Percentiles rank a stretch among this genome's conserved stretches.
phyloP scores from a whole-genome alignment of 2,329 filamentous ascomycete genomes.

The Monosporascus sp. region DNA sequence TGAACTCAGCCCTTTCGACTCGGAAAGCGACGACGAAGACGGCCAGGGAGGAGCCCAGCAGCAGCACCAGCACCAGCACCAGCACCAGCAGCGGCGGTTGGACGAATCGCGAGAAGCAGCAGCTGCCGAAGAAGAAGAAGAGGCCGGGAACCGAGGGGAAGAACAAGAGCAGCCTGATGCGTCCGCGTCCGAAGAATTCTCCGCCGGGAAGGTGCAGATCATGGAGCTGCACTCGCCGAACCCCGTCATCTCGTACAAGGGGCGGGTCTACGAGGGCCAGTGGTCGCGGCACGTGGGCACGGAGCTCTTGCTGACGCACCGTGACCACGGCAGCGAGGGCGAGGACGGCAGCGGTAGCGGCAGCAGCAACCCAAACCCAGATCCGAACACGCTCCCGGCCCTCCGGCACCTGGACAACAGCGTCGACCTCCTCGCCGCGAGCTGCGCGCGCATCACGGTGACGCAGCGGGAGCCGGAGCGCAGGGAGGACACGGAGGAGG shows the following conservation, averaged over 20 bases:
- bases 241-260: slow-evolving; percentile 75
- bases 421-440: slow-evolving; percentile 68
- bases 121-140: not conserved
- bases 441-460: slow-evolving; percentile 64
- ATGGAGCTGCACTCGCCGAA: slow-evolving; percentile 73
- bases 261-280: slow-evolving; percentile 69
- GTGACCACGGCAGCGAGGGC: slow-evolving; percentile 26
- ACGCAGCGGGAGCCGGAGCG: slow-evolving; percentile 56
- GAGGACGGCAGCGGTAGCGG: not conserved
- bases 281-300: slow-evolving; percentile 85
- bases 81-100: not conserved
- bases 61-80: too few species aligned
- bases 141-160: slow-evolving; percentile 3
- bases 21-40: slow-evolving; percentile 5
- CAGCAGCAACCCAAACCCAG: not conserved
- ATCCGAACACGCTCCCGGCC: slow-evolving; percentile 35
- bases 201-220: slow-evolving; percentile 60
- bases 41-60: not conserved
- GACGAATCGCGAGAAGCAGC: not conserved
- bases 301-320: slow-evolving; percentile 65
- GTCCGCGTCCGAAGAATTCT: slow-evolving; percentile 13
- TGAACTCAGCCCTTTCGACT: not conserved
- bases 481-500: slow-evolving; percentile 19
- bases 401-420: slow-evolving; percentile 49
- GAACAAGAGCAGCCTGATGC: slow-evolving; percentile 7